Base-by-base conservation (phyloP, 2,329 filamentous ascomycete species). In the Metarhizium brunneum region DNA sequence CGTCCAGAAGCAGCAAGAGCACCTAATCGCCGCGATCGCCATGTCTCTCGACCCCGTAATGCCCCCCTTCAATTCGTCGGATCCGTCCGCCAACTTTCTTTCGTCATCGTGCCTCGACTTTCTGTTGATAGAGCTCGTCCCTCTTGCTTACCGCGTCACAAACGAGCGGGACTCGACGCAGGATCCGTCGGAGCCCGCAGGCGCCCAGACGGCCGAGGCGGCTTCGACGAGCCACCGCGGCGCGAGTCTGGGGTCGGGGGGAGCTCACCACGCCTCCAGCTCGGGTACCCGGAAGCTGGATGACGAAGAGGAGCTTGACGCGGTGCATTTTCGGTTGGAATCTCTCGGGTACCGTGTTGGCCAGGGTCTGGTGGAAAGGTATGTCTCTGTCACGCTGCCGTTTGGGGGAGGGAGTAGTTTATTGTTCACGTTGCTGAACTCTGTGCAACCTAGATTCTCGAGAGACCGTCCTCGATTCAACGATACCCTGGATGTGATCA, bases 51-150 rank as follows among this genome's bases (percentile, higher is more conserved):
- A 91, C 61, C 73, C 83, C 48, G 79, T 85, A 49, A 76, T 84
- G 65, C 85, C 85, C 2, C 83, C 84, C 14, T 86, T 83, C 76
- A 87, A 86, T 71, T 77, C 84, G 63, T 81, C 80, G 61, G 90
- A 95, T 72, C 87, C 89, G 42, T 79, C 79, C 57, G 87, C 88
- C 57, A 83, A 84, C 58, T 88, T 92, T 73, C 79, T 96, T 64
- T 87, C 83, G 74, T 84, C 87, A 56, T 94, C 92, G 50, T 91
- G 88, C 69, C 84, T 99, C 65, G 94, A 99, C 72, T 87, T 99
- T 64, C 83, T 99, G 56, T 83, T 99, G 64, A 97, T 97, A 68
- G 94, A 99, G 76, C 83, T 99, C 55, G 94, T 99, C 16, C 94
- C 94, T 43, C 87, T 97, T 77, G 89, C 92, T 5, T 90, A 95